Conservation (phyloP, 2,329 filamentous ascomycete species). For the Harringtonia aguacate region DNA sequence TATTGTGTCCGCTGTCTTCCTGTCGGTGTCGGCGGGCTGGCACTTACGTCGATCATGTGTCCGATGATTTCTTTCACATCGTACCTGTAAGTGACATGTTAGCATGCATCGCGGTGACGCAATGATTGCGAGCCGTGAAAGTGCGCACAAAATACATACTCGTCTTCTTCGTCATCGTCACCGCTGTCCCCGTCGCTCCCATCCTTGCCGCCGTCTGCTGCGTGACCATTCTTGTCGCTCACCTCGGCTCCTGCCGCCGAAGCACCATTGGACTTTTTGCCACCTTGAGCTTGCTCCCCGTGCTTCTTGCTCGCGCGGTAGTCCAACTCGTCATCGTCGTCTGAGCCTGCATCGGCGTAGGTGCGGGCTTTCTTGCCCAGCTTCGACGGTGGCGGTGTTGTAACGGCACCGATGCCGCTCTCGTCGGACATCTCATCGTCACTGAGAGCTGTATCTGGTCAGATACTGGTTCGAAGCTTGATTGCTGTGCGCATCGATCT, state of each 20-base stretch:
- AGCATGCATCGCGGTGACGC: background rate
- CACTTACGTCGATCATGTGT: slow-evolving; percentile 44
- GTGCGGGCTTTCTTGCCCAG: slow-evolving; percentile 23
- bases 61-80: slow-evolving; percentile 63
- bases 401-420: slow-evolving; percentile 15
- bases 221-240: background rate
- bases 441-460: slow-evolving; percentile 23
- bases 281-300: background rate
- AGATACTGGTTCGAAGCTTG: background rate
- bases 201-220: background rate
- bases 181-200: slow-evolving; percentile 5
- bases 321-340: slow-evolving; percentile 16
- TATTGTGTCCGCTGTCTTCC: background rate
- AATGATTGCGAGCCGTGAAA: too few species aligned
- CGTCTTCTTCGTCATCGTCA: slow-evolving; percentile 15
- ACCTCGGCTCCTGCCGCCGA: slow-evolving; percentile 8
- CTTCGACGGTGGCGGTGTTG: slow-evolving; percentile 12
- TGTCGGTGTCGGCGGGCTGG: background rate
- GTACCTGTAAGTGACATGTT: slow-evolving; percentile 37
- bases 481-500: too few species aligned
- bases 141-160: slow-evolving; percentile 6
- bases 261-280: background rate
- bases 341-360: slow-evolving; percentile 12
- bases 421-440: slow-evolving; percentile 29
- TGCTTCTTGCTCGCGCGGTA: slow-evolving; percentile 14